A percentile compares a stretch with the other conserved stretches of the same genome.
phyloP scores from a whole-genome alignment of 1,284 basidiomycete genomes.

The Trichosporon faecale region DNA sequence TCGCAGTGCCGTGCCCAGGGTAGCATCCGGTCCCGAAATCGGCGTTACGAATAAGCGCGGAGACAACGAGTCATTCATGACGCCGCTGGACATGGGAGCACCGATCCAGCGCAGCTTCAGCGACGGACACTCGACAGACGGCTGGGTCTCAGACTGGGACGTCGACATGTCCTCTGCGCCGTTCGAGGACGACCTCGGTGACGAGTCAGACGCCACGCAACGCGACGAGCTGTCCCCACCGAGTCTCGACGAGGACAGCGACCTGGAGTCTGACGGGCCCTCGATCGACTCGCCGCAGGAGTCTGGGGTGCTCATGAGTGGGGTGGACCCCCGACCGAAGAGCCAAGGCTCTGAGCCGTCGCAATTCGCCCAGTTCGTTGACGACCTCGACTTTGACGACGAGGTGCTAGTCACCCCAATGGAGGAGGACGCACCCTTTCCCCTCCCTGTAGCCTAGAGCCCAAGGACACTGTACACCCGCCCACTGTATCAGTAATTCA shows the following conservation, averaged over 20 bases:
- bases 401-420: not conserved
- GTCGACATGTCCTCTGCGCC: not conserved
- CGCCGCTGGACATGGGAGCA: not conserved
- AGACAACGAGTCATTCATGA: not conserved
- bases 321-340: not conserved
- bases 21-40: not conserved
- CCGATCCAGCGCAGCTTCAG: not conserved
- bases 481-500: not conserved
- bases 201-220: not conserved
- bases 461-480: not conserved
- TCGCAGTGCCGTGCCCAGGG: not conserved
- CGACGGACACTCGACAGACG: not conserved
- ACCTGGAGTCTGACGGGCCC: not conserved
- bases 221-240: not conserved
- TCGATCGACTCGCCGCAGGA: not conserved
- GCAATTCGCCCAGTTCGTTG: not conserved
- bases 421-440: not conserved
- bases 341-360: not conserved
- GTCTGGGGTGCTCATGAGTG: not conserved
- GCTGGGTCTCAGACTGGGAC: not conserved
- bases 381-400: constrained; percentile 3
- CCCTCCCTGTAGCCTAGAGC: not conserved
- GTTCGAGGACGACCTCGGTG: not conserved
- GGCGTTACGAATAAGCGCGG: not conserved
- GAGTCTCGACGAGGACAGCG: not conserved